These are phyloP conservation scores for Nitzschia putrida DNA, from an alignment of 108 stramenopile genomes.

Conservation along the genomic window DNA sequence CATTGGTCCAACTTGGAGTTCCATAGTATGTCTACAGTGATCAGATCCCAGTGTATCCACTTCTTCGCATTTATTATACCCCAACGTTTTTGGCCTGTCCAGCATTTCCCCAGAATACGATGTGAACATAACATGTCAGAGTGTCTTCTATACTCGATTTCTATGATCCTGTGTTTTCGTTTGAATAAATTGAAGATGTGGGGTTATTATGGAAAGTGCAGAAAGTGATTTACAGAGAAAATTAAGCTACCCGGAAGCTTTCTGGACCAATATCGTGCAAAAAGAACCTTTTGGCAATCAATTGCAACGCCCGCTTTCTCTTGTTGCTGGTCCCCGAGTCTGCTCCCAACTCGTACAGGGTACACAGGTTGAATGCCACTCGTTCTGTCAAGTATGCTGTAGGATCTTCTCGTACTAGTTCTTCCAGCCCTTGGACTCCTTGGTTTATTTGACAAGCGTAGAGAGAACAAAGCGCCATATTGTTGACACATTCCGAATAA, in stretches of 20 bases:
- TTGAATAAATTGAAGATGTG: too few relatives aligned
- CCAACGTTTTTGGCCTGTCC: too few relatives aligned
- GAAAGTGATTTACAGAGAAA: too few relatives aligned
- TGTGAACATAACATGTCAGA: too few relatives aligned
- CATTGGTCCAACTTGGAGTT: too few relatives aligned
- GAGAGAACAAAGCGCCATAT: constrained; percentile 72
- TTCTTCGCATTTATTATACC: too few relatives aligned
- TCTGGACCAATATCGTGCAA: constrained; percentile 88
- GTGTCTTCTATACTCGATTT: too few relatives aligned
- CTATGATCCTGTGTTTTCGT: too few relatives aligned
- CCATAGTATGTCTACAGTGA: too few relatives aligned
- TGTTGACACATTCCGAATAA: constrained; percentile 68
- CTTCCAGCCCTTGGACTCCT: constrained; percentile 72
- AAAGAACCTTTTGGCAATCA: constrained; percentile 82
- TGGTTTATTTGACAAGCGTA: constrained; percentile 72
- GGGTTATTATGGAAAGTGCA: too few relatives aligned
- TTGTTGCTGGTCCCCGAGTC: constrained; percentile 69
- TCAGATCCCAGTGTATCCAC: too few relatives aligned
- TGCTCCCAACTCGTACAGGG: constrained; percentile 86
- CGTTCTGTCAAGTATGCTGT: constrained; percentile 77
- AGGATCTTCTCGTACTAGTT: constrained; percentile 78
- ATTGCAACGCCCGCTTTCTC: constrained; percentile 78
- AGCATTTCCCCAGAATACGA: too few relatives aligned
- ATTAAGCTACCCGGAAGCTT: constrained; percentile 60
- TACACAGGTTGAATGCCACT: constrained; percentile 90